A percentile compares a stretch with the other conserved stretches of the same genome.
Evolutionary conservation across 2,329 filamentous ascomycete genomes (phyloP).

Genomic region (Alternaria hordeiaustralica): DNA sequence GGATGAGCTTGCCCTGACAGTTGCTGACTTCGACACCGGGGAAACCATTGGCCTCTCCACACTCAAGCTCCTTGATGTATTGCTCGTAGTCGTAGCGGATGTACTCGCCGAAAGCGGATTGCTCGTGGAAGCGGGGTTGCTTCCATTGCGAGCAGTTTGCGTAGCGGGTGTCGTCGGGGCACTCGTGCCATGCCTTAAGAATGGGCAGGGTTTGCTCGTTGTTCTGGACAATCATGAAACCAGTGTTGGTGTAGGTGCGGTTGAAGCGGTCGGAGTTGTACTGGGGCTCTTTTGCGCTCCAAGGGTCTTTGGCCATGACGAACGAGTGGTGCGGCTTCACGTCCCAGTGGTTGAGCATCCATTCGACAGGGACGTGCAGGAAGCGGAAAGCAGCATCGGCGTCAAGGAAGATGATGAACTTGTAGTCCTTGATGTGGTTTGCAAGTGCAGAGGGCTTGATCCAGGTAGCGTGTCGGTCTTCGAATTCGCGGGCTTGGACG

Average conservation of each 20-base stretch:
- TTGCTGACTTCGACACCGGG: slow-evolving; percentile 44
- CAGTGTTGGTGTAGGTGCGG: slow-evolving; percentile 57
- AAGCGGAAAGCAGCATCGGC: slow-evolving; percentile 57
- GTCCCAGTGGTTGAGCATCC: slow-evolving; percentile 59
- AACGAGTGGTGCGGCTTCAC: slow-evolving; percentile 52
- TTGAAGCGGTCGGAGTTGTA: slow-evolving; percentile 53
- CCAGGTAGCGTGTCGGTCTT: slow-evolving; percentile 56
- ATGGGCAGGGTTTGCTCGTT: slow-evolving; percentile 57
- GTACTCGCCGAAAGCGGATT: slow-evolving; percentile 50
- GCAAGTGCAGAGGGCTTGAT: slow-evolving; percentile 52
- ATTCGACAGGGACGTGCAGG: slow-evolving; percentile 57
- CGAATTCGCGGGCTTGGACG: slow-evolving; percentile 50
- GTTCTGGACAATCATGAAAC: slow-evolving; percentile 62
- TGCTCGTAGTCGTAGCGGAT: slow-evolving; percentile 49
- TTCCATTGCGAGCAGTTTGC: slow-evolving; percentile 49
- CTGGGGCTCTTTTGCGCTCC: slow-evolving; percentile 38
- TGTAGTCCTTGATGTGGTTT: slow-evolving; percentile 47
- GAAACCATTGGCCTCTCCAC: slow-evolving; percentile 48
- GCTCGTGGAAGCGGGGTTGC: slow-evolving; percentile 47
- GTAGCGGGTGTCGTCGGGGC: slow-evolving; percentile 46
- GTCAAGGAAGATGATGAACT: slow-evolving; percentile 58
- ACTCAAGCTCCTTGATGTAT: slow-evolving; percentile 48
- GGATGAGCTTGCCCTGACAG: slow-evolving; percentile 46
- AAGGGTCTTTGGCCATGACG: slow-evolving; percentile 56
- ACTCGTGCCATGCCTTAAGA: slow-evolving; percentile 57